phyloP scores from a whole-genome alignment of 352 stramenopile genomes.

The Pythium guiyangense region DNA sequence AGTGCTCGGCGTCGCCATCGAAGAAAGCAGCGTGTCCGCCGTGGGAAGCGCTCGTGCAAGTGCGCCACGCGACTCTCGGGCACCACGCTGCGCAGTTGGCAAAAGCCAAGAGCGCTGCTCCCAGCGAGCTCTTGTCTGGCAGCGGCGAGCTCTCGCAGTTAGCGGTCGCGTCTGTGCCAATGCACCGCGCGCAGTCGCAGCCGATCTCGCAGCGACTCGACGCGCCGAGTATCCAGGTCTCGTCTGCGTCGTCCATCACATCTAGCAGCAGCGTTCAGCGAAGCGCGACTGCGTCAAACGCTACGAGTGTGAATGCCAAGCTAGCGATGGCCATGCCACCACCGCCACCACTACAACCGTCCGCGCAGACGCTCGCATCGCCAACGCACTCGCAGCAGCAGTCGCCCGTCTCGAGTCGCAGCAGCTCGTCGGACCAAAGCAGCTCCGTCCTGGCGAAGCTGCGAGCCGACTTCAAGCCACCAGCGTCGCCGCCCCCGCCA shows the following conservation, averaged over 20 bases:
- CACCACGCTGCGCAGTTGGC: slow-evolving; percentile 8
- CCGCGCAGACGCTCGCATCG: background rate
- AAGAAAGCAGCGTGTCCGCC: slow-evolving; percentile 67
- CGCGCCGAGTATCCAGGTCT: background rate
- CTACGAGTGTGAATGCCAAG: background rate
- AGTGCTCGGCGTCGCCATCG: slow-evolving; percentile 61
- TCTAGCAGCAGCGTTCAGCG: slow-evolving; percentile 1
- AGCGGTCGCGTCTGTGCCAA: background rate
- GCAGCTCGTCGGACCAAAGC: slow-evolving; percentile 1
- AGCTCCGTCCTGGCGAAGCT: background rate
- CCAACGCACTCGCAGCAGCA: slow-evolving; percentile 7
- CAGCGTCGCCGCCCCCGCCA: background rate
- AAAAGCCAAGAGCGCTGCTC: slow-evolving; percentile 4
- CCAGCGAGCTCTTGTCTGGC: background rate
- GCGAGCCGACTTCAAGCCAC: slow-evolving; percentile 11
- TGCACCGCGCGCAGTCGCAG: slow-evolving; percentile 9
- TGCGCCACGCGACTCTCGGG: slow-evolving; percentile 52
- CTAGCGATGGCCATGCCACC: background rate
- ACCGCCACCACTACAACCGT: background rate
- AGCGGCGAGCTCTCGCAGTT: no score
- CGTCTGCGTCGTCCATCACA: background rate
- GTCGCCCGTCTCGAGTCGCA: slow-evolving; percentile 9
- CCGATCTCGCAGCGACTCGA: background rate
- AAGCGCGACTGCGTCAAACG: background rate
- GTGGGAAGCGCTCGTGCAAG: slow-evolving; percentile 72